phyloP scores from a whole-genome alignment of 352 stramenopile species.

The Plasmopara viticola region DNA sequence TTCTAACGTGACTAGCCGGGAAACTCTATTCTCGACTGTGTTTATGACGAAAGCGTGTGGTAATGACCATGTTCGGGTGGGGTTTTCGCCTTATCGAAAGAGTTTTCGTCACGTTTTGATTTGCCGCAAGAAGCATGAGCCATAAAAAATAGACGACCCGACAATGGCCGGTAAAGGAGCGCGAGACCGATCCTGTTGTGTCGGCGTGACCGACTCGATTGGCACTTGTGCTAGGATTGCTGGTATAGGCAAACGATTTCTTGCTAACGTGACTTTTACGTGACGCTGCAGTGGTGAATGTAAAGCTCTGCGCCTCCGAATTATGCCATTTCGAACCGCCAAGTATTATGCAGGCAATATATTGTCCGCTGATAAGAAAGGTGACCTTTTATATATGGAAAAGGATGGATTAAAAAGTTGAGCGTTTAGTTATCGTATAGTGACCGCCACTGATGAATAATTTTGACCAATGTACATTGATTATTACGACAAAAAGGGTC shows the following conservation, averaged over 20 bases:
- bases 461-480: no score
- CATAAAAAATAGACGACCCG: conserved; percentile 11
- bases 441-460: no score
- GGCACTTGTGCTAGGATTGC: not conserved
- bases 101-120: conserved; percentile 26
- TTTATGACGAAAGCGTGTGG: not conserved
- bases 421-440: no score
- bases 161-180: conserved; percentile 16
- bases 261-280: not conserved
- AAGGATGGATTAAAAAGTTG: no score
- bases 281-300: no score
- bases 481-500: no score
- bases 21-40: not conserved
- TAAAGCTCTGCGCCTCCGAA: no score
- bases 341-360: no score
- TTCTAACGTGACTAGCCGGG: no score
- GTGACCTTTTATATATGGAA: no score
- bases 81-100: conserved; percentile 15
- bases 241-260: not conserved
- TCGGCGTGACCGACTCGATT: not conserved
- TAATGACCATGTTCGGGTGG: not conserved
- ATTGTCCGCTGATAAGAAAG: no score
- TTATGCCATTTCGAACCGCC: no score
- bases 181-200: conserved; percentile 16
- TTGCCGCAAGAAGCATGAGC: conserved; percentile 13